Base-by-base conservation (phyloP, 1,139 yeast species). In the Geotrichum reessii region DNA sequence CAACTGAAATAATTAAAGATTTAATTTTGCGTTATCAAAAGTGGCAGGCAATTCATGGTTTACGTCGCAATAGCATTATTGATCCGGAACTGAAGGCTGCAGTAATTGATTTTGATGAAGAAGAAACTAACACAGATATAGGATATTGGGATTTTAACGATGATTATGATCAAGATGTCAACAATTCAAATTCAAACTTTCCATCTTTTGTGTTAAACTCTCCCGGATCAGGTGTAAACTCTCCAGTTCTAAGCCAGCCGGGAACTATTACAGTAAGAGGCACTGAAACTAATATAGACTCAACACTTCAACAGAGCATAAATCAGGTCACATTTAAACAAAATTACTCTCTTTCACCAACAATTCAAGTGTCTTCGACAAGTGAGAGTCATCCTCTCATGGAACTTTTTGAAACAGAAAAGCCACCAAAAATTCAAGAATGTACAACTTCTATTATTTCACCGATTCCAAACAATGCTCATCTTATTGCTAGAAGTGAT, bases 81-180 rank as follows among this genome's bases (percentile, higher is more conserved):
- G 27, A 40, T 2, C 59, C 61, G 11, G 49, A 63, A 66, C 62
- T 67, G 69, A 37, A 57, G 61, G 52, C 60, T 62, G 51, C 68
- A 64, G 56, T 67, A 59, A 63, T 55, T 51, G 62, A 62, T 47
- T 66, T 63, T 7, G 62, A 60, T 6, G 67, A 66, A 42, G 73
- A 67, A 9, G 73, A 73, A 49, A 76, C 73, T 42, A 74, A 71
- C 47, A 76, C 76, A 51, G 74, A 81, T n/a, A 89, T 83, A 63
- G 84, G 86, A n/a, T 86, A 86, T 71, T 88, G 96, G 95, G 95
- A 87, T 72, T 88, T 88, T 66, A 95, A 87, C 70, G 86, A 52
- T 28, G 48, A 46, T 27, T 1, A 22, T 19, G 14, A 46, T 22
- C 27, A 31, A 17, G n/a, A 22, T 24, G 12, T 19, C 7, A 52